Percentiles rank a stretch among this genome's conserved stretches.
phyloP scores from a whole-genome alignment of 2,329 filamentous ascomycete species.

The Ascochyta clinopodiicola region DNA sequence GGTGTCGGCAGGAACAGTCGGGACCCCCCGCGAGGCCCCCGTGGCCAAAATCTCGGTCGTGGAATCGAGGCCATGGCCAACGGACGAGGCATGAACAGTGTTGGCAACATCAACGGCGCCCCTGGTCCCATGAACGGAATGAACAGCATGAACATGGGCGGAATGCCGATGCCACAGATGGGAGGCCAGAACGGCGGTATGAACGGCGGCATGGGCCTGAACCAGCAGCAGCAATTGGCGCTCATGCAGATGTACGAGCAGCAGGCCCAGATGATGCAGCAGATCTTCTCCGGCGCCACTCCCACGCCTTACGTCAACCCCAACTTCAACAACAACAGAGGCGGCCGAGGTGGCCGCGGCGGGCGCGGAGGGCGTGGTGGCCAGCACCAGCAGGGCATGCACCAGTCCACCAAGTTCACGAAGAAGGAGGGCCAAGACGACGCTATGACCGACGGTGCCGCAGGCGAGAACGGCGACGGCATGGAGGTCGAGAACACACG shows the following conservation, averaged over 20 bases:
- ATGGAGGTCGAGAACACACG: constrained; percentile 71
- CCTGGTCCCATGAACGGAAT: constrained; percentile 50
- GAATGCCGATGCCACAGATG: constrained; percentile 43
- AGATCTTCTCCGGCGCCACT: constrained; percentile 48
- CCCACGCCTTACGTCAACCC: constrained; percentile 61
- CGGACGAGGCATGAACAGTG: constrained; percentile 48
- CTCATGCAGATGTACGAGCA: constrained; percentile 82
- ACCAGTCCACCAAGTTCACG: constrained; percentile 59
- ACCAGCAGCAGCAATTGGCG: constrained; percentile 73
- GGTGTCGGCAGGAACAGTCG: constrained; percentile 84
- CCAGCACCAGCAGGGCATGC: constrained; percentile 53
- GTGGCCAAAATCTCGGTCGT: constrained; percentile 54
- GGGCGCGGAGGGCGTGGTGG: constrained; percentile 61
- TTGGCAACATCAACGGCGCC: constrained; percentile 37
- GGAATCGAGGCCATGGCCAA: constrained; percentile 47
- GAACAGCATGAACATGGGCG: constrained; percentile 42
- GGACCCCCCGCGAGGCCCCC: constrained; percentile 74
- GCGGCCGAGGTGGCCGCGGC: constrained; percentile 28
- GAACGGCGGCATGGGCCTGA: constrained; percentile 54
- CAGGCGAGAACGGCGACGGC: constrained; percentile 50
- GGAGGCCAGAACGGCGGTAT: constrained; percentile 55
- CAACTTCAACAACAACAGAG: constrained; percentile 54
- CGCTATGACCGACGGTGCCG: constrained; percentile 45
- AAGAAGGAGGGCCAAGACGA: constrained; percentile 54
- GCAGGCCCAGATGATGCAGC: constrained; percentile 68